Evolutionary conservation across 164 flowering plant genomes (phyloP).

Genomic region (Chimonanthus praecox): DNA sequence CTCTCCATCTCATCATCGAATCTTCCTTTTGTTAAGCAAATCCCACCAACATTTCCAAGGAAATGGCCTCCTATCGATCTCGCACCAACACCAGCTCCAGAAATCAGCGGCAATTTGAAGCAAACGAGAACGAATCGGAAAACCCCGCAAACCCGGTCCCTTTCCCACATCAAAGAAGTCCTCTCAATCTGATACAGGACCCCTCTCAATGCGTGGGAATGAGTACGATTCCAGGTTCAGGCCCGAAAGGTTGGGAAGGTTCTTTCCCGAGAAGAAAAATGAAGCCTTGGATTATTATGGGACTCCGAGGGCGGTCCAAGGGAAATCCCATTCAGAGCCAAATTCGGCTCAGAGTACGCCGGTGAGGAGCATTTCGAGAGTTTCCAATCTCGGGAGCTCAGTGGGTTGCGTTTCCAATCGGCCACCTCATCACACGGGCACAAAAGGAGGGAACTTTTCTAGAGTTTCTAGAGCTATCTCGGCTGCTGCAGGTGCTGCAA

Average conservation of each 20-base stretch:
- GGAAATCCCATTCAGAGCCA: conserved; percentile 42
- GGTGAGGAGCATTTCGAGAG: conserved; percentile 28
- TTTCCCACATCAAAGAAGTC: conserved; percentile 45
- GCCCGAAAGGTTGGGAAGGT: conserved; percentile 10
- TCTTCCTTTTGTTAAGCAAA: neutral
- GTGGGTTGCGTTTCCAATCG: conserved; percentile 25
- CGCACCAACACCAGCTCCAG: conserved; percentile 5
- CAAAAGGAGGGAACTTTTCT: conserved; percentile 30
- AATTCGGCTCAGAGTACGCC: conserved; percentile 59
- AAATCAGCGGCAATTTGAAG: conserved; percentile 13
- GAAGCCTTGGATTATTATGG: conserved; percentile 10
- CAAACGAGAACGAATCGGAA: conserved; percentile 44
- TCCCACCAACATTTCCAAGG: neutral
- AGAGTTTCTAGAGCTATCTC: conserved; percentile 34
- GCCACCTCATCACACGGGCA: conserved; percentile 21
- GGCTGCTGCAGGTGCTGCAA: neutral
- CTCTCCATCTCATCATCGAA: neutral
- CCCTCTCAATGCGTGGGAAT: conserved; percentile 31
- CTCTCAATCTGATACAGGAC: conserved; percentile 51
- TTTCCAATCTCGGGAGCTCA: conserved; percentile 22
- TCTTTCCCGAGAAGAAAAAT: conserved; percentile 11
- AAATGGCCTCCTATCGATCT: conserved; percentile 1
- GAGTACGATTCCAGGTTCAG: conserved; percentile 23
- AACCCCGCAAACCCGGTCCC: conserved; percentile 15
- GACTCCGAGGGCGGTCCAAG: conserved; percentile 32